Evolutionary conservation across 495 filamentous ascomycete genomes (phyloP), one percentile per base, ranked within the genome.

Genomic region (Durotheca rogersii): DNA sequence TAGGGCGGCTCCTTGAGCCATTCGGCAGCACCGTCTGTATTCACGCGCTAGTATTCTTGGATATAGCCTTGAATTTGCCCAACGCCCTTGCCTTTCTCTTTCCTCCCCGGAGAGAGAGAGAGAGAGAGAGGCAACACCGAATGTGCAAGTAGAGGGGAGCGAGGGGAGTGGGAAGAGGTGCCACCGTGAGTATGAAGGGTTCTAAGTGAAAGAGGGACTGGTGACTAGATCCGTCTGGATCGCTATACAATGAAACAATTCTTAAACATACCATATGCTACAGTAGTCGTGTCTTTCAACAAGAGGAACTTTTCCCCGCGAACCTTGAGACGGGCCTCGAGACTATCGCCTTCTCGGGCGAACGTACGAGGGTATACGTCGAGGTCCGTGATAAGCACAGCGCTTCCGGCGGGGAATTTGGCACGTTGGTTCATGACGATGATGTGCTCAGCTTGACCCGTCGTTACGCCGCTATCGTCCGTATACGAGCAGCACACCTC

Each of bases 401-500:
- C 47, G 7, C 47, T 54, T 1, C 57, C 59, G 6, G 50, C 51
- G 0, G 62, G 62, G n/a, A 65, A 65, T 3, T 14, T 20, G 3
- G 0, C 3, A 30, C 56, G 53, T 34, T 65, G 58, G n/a, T 17
- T 48, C 34, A 65, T 43, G 20, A 2, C 27, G 19, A 43, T 6
- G 1, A 54, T 19, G 10, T 43, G 17, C 1, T 11, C 10, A 0
- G 55, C 59, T 14, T 65, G 30, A n/a, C 62, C 62, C 7, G 25
- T 31, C 2, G 43, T 38, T 6, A 37, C 30, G 5, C 62, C 62
- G 5, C 57, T 47, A 19, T 65, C 33, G 7, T 65, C 52, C 1
- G 62, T 60, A 27, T 60, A 65, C 4, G 34, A 49, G 23, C 58
- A 52, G 45, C 62, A 53, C 4, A 65, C 37, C 20, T 65, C 62